Percentiles rank a stretch among this genome's conserved stretches.
These are phyloP conservation scores for Fusarium haematococcum DNA, from an alignment of 2,329 filamentous ascomycete genomes.

Conservation along the genomic window DNA sequence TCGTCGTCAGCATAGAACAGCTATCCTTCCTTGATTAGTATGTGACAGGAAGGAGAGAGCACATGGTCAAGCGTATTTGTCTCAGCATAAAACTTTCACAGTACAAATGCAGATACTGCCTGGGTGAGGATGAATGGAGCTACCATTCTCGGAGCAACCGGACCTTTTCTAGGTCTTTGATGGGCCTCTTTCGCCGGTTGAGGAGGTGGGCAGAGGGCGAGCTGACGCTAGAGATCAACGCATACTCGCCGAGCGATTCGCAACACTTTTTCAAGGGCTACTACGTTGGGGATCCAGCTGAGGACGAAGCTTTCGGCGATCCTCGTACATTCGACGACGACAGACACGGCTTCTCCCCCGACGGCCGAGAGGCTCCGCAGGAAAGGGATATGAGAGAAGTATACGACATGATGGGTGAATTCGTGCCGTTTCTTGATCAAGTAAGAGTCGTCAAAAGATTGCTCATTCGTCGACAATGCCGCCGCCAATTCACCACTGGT, in stretches of 20 bases:
- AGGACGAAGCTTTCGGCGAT: not conserved
- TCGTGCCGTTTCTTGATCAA: not conserved
- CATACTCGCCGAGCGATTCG: not conserved
- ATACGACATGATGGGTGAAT: not conserved
- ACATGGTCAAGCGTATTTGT: not conserved
- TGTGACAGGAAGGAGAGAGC: not conserved
- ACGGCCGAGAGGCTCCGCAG: not conserved
- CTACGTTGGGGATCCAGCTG: not conserved
- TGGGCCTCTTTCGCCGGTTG: not conserved
- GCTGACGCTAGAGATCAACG: not conserved
- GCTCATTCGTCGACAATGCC: not conserved
- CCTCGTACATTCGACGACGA: not conserved
- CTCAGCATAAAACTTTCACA: not conserved
- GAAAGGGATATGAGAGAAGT: not conserved
- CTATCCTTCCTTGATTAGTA: not conserved
- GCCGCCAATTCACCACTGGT: not conserved
- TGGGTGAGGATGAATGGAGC: not conserved
- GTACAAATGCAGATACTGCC: not conserved
- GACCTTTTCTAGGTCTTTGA: not conserved
- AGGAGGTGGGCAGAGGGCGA: not conserved
- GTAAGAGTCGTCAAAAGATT: not conserved
- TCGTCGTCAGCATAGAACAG: not conserved
- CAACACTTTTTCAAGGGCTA: not conserved
- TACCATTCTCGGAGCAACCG: not conserved
- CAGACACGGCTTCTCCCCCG: not conserved